phyloP scores from a whole-genome alignment of 306 rosid genomes.

The Hippophae gyantsensis region DNA sequence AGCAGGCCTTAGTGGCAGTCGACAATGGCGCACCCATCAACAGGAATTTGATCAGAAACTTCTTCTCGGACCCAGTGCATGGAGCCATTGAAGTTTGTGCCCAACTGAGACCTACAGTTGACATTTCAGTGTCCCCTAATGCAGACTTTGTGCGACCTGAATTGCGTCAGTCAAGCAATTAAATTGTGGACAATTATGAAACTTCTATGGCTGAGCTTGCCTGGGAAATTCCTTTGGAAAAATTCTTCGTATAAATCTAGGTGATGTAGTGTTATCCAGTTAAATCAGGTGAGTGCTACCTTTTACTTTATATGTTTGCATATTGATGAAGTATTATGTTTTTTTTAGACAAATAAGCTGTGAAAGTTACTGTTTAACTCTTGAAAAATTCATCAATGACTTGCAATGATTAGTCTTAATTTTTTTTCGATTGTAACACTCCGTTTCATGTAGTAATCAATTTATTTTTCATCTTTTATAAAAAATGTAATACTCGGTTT shows the following conservation, averaged over 20 bases:
- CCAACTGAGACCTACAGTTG: constrained; percentile 80
- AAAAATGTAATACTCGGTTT: too few species aligned
- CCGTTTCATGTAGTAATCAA: too few species aligned
- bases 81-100: constrained; percentile 90
- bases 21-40: constrained; percentile 61
- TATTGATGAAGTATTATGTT: too few species aligned
- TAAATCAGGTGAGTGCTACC: too few species aligned
- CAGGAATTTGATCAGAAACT: constrained; percentile 81
- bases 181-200: not conserved
- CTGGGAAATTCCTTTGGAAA: not conserved
- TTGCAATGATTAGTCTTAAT: too few species aligned
- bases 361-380: too few species aligned
- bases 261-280: too few species aligned
- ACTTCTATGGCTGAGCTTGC: not conserved
- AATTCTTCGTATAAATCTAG: not conserved
- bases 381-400: too few species aligned
- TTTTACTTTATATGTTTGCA: too few species aligned
- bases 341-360: too few species aligned
- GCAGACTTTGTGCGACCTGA: constrained; percentile 98
- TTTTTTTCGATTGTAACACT: too few species aligned
- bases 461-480: too few species aligned
- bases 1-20: constrained; percentile 89
- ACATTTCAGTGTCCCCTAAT: constrained; percentile 77
- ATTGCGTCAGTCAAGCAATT: constrained; percentile 58
- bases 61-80: constrained; percentile 85